A percentile compares a stretch with the other conserved stretches of the same genome.
phyloP scores from a whole-genome alignment of 345 rosid genomes.

The Litchi chinensis region DNA sequence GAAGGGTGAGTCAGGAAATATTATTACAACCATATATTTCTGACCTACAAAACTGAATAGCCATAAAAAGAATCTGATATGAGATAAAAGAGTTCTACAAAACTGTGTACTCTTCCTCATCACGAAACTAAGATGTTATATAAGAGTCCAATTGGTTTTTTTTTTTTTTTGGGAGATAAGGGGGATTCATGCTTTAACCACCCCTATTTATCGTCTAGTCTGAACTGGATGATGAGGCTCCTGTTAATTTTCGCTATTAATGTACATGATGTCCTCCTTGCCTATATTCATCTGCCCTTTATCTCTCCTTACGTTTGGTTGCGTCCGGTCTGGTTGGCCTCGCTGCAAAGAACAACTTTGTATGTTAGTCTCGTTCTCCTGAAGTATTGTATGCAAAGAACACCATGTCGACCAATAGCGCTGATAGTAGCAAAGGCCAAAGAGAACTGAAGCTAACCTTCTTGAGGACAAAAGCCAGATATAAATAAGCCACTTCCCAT shows the following conservation, averaged over 20 bases:
- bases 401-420: background rate
- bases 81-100: background rate
- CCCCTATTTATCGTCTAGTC: background rate
- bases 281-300: slow-evolving; percentile 81
- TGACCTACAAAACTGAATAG: background rate
- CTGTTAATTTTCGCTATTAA: slow-evolving; percentile 32
- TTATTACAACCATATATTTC: background rate
- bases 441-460: slow-evolving; percentile 53
- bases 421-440: background rate
- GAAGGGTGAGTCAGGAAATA: background rate
- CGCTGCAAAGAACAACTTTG: slow-evolving; percentile 43
- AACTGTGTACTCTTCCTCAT: background rate
- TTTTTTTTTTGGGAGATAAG: no score
- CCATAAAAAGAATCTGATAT: background rate
- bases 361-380: no score
- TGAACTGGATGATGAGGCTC: background rate
- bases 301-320: slow-evolving; percentile 48
- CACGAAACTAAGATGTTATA: background rate
- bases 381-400: no score
- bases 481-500: slow-evolving; percentile 94
- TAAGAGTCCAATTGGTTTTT: no score
- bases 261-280: slow-evolving; percentile 70
- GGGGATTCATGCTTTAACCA: background rate
- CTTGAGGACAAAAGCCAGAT: slow-evolving; percentile 77
- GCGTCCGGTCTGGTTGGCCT: slow-evolving; percentile 67